Evolutionary conservation across 208 protist species (phyloP), one percentile per base, ranked within the genome.

Genomic region (Trypanosoma lewisi): DNA sequence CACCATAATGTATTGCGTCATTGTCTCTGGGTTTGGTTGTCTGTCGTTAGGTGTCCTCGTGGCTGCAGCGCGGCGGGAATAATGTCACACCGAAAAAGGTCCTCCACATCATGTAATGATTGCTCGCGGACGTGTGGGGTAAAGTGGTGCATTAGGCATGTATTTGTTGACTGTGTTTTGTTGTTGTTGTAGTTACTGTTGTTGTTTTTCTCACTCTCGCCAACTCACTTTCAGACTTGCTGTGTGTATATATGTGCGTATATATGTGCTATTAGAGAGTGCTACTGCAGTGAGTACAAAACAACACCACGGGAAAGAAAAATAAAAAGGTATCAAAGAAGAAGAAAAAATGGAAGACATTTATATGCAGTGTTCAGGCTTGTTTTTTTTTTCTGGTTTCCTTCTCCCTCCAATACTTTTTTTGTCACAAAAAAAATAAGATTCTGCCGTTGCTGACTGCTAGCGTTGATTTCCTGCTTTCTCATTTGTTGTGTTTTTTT

Each of bases 11-110:
- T 71, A 47, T 45, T 19, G 64, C 23, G 25, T 31, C 16, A 45
- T 66, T 52, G 14, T 59, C 27, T 0, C 56, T 9, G 23, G 41
- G 1, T 69, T 49, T 37, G 62, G 53, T 16, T 47, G 4, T 23
- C 11, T 63, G 36, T n/a, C 37, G 27, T 69, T 51, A 11, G 56
- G 23, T 21, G 28, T 66, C 49, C 61, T 63, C 37, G 16, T 52
- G 7, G 37, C 27, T 6, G 64, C 42, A n/a, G 19, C 39, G 16
- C 36, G 36, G 16, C 44, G 64, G 9, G 33, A 56, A 16, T 7
- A 4, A 30, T 41, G 17, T 16, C 59, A 19, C 12, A n/a, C n/a
- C n/a, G n/a, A n/a, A n/a, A n/a, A n/a, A n/a, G n/a, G n/a, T n/a
- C n/a, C n/a, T n/a, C n/a, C n/a, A n/a, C n/a, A n/a, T n/a, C n/a